Evolutionary conservation across 164 flowering plant species (phyloP).

Genomic region (Malania oleifera): DNA sequence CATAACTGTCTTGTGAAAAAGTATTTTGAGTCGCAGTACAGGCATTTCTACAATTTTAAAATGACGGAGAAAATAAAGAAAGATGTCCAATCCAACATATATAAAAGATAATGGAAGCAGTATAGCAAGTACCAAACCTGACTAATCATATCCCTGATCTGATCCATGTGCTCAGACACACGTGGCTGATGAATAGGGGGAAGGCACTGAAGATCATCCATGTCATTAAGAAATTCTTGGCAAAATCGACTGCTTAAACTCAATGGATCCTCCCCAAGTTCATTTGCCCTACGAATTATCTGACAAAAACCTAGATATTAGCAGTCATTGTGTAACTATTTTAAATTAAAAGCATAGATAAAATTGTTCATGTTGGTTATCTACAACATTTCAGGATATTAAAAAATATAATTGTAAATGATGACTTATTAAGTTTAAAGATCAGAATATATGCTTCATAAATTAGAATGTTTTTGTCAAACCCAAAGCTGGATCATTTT

Average conservation of each 20-base stretch:
- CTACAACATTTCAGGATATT: no score
- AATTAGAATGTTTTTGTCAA: no score
- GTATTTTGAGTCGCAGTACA: no score
- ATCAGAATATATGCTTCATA: no score
- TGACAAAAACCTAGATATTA: conserved; percentile 25
- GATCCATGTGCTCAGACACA: conserved; percentile 76
- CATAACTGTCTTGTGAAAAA: no score
- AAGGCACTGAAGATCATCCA: conserved; percentile 82
- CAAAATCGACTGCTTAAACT: conserved; percentile 61
- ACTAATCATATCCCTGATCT: conserved; percentile 69
- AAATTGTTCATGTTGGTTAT: no score
- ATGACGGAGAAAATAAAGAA: not conserved
- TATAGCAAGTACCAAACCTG: conserved; percentile 40
- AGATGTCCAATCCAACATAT: not conserved
- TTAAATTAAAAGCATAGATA: not conserved
- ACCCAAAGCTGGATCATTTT: no score
- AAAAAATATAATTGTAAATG: no score
- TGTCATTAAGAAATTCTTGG: conserved; percentile 67
- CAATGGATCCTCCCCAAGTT: conserved; percentile 63
- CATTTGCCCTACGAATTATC: conserved; percentile 86
- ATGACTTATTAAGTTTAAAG: no score
- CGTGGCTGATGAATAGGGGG: conserved; percentile 75
- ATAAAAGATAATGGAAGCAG: no score
- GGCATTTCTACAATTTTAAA: not conserved
- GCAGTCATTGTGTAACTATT: not conserved